Conservation (phyloP, 208 protist species). For the Crithidia fasciculata region DNA sequence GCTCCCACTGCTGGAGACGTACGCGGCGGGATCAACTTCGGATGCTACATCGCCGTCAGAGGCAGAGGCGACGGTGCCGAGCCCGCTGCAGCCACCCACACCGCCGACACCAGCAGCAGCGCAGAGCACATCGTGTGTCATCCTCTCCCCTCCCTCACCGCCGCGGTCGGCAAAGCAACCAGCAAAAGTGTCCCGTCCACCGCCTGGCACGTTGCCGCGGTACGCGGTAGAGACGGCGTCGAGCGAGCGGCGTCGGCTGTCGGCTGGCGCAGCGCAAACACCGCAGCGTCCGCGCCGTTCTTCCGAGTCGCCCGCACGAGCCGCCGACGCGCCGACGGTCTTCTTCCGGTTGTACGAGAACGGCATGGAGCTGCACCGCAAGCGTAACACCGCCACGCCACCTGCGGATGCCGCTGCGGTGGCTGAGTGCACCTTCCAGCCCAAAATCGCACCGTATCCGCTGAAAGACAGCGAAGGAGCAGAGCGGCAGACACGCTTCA, state of each 20-base stretch:
- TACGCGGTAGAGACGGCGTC: conserved; percentile 35
- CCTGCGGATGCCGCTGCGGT: neutral
- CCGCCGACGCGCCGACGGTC: neutral
- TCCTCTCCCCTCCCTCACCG: neutral
- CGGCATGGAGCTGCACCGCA: conserved; percentile 34
- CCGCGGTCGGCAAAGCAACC: too few species aligned
- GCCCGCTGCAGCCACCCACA: neutral
- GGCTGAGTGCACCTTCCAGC: conserved; percentile 27
- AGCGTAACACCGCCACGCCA: neutral
- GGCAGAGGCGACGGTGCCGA: neutral
- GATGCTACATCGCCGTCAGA: neutral
- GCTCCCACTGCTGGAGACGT: conserved; percentile 19
- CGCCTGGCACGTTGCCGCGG: neutral
- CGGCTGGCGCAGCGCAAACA: neutral
- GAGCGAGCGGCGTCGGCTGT: conserved; percentile 22
- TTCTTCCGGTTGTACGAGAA: conserved; percentile 37
- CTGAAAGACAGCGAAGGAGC: neutral
- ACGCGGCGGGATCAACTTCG: neutral
- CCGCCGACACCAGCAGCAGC: neutral
- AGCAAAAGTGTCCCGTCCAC: neutral
- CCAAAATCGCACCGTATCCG: conserved; percentile 9
- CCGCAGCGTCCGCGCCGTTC: neutral
- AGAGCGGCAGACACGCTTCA: conserved; percentile 25
- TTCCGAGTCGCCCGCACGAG: neutral
- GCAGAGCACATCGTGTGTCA: neutral